These are phyloP conservation scores for Penstemon davidsonii DNA, from an alignment of 257 asterid genomes.

Conservation along the genomic window DNA sequence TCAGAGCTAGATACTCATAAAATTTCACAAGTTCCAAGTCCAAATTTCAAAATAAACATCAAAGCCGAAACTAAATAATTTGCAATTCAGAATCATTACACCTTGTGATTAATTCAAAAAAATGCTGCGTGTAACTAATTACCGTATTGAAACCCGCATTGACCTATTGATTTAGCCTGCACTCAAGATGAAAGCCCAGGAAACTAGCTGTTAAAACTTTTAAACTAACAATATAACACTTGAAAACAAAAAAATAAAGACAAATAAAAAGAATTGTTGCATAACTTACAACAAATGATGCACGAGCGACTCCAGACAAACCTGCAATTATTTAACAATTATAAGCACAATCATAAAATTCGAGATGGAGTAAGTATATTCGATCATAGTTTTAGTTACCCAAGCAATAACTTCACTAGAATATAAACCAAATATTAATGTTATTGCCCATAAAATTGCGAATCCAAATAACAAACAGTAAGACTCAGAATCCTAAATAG, in stretches of 20 bases:
- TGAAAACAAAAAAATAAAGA: neutral
- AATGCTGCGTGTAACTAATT: too few relatives aligned
- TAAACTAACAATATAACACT: neutral
- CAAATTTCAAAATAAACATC: too few relatives aligned
- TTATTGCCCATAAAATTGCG: too few relatives aligned
- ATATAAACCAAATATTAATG: neutral
- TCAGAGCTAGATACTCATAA: too few relatives aligned
- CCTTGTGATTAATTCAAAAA: too few relatives aligned
- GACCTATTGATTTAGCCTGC: slow-evolving; percentile 69
- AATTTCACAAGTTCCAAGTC: too few relatives aligned
- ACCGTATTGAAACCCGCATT: slow-evolving; percentile 69
- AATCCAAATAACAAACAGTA: too few relatives aligned
- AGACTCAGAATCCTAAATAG: too few relatives aligned
- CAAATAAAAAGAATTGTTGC: neutral
- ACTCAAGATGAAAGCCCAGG: slow-evolving; percentile 20
- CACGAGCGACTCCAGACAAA: slow-evolving; percentile 56
- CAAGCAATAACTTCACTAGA: slow-evolving; percentile 5
- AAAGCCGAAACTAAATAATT: too few relatives aligned
- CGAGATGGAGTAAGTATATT: neutral
- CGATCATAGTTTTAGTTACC: slow-evolving; percentile 9
- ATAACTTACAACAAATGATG: slow-evolving; percentile 52
- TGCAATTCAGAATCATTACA: too few relatives aligned
- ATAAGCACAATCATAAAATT: slow-evolving; percentile 23
- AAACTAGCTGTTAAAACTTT: slow-evolving; percentile 8
- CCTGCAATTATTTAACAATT: slow-evolving; percentile 40